phyloP scores from a whole-genome alignment of 2,329 filamentous ascomycete species.

The Xylaria sp. region DNA sequence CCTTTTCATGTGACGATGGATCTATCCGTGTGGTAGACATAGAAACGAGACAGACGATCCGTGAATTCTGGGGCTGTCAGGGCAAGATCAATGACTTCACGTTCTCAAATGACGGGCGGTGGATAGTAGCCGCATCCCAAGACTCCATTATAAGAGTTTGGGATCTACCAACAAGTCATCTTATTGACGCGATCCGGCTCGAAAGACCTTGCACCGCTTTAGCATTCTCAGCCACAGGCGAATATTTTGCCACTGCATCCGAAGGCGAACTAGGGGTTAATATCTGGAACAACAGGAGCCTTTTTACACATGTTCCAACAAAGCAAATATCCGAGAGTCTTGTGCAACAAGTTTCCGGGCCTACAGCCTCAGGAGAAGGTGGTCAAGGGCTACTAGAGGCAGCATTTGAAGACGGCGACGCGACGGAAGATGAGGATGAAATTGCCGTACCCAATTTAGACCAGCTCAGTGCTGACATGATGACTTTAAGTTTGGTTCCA shows the following conservation, averaged over 20 bases:
- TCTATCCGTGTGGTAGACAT: constrained; percentile 91
- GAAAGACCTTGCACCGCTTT: constrained; percentile 83
- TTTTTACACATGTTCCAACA: constrained; percentile 90
- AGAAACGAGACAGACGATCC: constrained; percentile 87
- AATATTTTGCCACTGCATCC: constrained; percentile 91
- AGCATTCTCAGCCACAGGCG: constrained; percentile 88
- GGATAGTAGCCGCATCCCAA: constrained; percentile 89
- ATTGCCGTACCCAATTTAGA: constrained; percentile 71
- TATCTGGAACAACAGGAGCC: constrained; percentile 92
- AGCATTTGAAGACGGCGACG: constrained; percentile 70
- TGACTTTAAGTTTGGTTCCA: constrained; percentile 89
- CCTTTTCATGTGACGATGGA: constrained; percentile 87
- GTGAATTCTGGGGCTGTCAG: constrained; percentile 88
- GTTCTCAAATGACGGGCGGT: constrained; percentile 93
- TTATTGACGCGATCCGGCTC: constrained; percentile 90
- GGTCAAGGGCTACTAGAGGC: constrained; percentile 80
- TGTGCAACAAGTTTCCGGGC: constrained; percentile 72
- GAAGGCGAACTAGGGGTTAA: constrained; percentile 87
- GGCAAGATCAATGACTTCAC: constrained; percentile 81
- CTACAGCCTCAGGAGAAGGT: constrained; percentile 85
- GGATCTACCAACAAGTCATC: constrained; percentile 94
- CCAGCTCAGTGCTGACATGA: constrained; percentile 83
- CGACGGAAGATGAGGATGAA: constrained; percentile 64
- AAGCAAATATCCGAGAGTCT: constrained; percentile 84
- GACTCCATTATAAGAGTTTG: constrained; percentile 86